Evolutionary conservation across 2,329 filamentous ascomycete species (phyloP), one percentile per base, ranked within the genome.

Genomic region (Neofusicoccum ribis): DNA sequence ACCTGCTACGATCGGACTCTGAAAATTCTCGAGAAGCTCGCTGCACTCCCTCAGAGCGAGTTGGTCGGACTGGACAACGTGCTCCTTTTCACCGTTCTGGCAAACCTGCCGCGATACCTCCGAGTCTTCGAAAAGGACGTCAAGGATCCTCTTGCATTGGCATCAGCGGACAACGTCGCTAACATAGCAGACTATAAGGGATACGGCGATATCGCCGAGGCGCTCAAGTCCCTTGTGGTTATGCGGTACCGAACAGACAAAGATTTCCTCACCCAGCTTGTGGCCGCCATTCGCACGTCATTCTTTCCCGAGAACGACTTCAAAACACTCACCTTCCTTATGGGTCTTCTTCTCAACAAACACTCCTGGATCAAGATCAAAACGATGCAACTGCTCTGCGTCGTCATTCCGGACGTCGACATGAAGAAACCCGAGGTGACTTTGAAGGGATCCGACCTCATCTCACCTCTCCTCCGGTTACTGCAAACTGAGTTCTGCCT

Each of bases 401-500:
- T 91, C 20, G 82, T 97, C 66, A 91, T 99, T 52, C 92, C 93
- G 0, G 90, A 94, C 62, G 91, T 97, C 37, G 93, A 99, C 73
- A 96, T 98, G 91, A 89, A 90, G 64, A 93, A 93, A 71, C 88
- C 91, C 0, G 93, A 97, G 69, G 91, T 99, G 68, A 91, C 93
- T 4, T 89, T 88, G 7, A 93, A 98, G 76, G 94, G 95, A 0
- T 93, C 94, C 0, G 96, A 99, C 78, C 85, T 99, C 54, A 96
- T 99, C 64, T 97, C 95, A 1, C 96, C 95, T 0, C 84, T 99
- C 0, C 81, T 99, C 63, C 88, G 95, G 63, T 84, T 99, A 20
- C 80, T 99, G 44, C 93, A 97, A 74, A 97, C 94, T 1, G 92
- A 96, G 67, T 93, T 93, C 72, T 98, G 93, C 76, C 92, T 95